Base-by-base conservation (phyloP, 1,284 basidiomycete species). In the Boletus nobilissimus region DNA sequence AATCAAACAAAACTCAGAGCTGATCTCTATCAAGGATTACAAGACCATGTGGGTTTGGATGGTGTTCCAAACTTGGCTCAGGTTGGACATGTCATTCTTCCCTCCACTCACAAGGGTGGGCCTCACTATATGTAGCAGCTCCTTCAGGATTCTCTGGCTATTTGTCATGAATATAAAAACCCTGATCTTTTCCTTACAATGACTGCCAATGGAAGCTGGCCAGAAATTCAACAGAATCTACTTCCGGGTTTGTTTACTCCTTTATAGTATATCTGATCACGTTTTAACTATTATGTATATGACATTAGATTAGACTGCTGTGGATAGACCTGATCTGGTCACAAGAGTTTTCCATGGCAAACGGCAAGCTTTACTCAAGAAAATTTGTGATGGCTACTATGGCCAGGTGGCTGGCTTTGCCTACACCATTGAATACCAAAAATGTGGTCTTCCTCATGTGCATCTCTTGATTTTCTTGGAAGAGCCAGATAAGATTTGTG, bases 1-100 rank as follows among this genome's bases (percentile, higher is more conserved):
- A 86, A 91, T n/a, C n/a, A n/a, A n/a, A n/a, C n/a, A n/a, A n/a
- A n/a, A n/a, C n/a, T n/a, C n/a, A n/a, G n/a, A n/a, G n/a, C n/a
- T n/a, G n/a, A n/a, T n/a, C n/a, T n/a, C n/a, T n/a, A n/a, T n/a
- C n/a, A n/a, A n/a, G n/a, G n/a, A n/a, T n/a, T n/a, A n/a, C n/a
- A n/a, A n/a, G n/a, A n/a, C n/a, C n/a, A n/a, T n/a, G n/a, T n/a
- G 36, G 18, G 0, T 32, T 34, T 38, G 5, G 65, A 81, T 78
- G 40, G 0, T 64, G 40, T 9, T 78, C 76, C 68, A 48, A 22
- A 72, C 19, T 11, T 80, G 65, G 48, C 3, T 48, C 40, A 77
- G 16, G 70, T 72, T 63, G 77, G 69, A 2, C 2, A 1, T 71
- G 43, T 78, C 1, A 48, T 78, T 19, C 36, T 64, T n/a, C n/a